phyloP scores from a whole-genome alignment of 352 stramenopile species.

The Pythium angustatum region DNA sequence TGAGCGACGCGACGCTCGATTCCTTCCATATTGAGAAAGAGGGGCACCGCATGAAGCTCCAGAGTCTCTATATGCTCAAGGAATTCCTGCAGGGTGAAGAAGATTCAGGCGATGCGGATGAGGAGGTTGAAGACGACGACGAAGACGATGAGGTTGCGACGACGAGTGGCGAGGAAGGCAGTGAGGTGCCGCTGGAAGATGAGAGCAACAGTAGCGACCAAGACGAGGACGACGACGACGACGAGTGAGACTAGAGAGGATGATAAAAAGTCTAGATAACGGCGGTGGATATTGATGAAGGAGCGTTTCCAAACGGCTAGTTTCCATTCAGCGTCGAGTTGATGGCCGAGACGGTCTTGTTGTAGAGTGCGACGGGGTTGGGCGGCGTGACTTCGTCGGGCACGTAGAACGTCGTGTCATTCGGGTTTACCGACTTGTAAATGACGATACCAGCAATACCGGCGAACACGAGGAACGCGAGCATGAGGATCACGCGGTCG shows the following conservation, averaged over 20 bases:
- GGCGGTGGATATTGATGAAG: neutral
- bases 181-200: slow-evolving; percentile 24
- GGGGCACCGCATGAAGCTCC: slow-evolving; percentile 70
- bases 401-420: slow-evolving; percentile 82
- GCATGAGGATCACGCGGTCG: slow-evolving; percentile 78
- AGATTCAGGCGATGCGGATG: slow-evolving; percentile 32
- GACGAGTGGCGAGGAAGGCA: slow-evolving; percentile 17
- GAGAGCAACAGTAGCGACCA: slow-evolving; percentile 25
- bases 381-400: slow-evolving; percentile 83
- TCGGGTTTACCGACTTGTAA: slow-evolving; percentile 79
- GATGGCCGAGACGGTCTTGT: slow-evolving; percentile 67
- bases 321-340: slow-evolving; percentile 49
- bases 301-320: too few relatives aligned
- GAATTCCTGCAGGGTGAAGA: slow-evolving; percentile 47
- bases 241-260: slow-evolving; percentile 2
- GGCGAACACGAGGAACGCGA: slow-evolving; percentile 78
- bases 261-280: neutral
- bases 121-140: slow-evolving; percentile 30
- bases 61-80: slow-evolving; percentile 60
- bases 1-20: slow-evolving; percentile 55
- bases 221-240: slow-evolving; percentile 11
- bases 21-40: slow-evolving; percentile 65
- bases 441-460: slow-evolving; percentile 81
- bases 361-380: slow-evolving; percentile 72
- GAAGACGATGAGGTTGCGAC: slow-evolving; percentile 12